A percentile compares a stretch with the other conserved stretches of the same genome.
phyloP scores from a whole-genome alignment of 495 filamentous ascomycete genomes.

The Aspergillus homomorphus region DNA sequence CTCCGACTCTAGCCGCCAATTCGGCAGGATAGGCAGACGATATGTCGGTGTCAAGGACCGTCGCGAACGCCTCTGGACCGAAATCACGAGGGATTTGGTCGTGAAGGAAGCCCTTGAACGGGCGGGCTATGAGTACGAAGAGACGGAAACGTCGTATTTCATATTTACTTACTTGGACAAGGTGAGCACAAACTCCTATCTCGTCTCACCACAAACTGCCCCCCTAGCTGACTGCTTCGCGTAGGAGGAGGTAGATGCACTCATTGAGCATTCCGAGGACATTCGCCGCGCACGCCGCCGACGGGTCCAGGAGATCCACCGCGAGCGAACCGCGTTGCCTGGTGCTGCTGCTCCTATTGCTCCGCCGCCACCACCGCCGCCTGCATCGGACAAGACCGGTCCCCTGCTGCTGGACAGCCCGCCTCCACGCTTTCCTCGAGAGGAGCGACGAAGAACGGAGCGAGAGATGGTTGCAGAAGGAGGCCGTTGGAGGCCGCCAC shows the following conservation, averaged over 20 bases:
- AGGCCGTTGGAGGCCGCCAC: background rate
- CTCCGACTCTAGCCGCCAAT: constrained; percentile 24
- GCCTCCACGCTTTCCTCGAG: constrained; percentile 16
- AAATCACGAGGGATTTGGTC: constrained; percentile 93
- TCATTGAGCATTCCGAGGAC: constrained; percentile 76
- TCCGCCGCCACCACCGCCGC: constrained; percentile 3
- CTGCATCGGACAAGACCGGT: constrained; percentile 6
- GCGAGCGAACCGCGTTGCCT: constrained; percentile 58
- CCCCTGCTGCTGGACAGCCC: constrained; percentile 11
- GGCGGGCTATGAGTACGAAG: constrained; percentile 84
- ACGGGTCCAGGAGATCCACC: constrained; percentile 77
- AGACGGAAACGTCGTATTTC: constrained; percentile 87
- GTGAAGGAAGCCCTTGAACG: constrained; percentile 82
- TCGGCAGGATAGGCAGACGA: constrained; percentile 37
- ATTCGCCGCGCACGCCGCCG: constrained; percentile 74
- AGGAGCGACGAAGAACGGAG: constrained; percentile 20
- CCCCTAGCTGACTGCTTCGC: constrained; percentile 22
- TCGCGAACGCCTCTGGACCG: constrained; percentile 83
- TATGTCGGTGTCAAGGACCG: constrained; percentile 38
- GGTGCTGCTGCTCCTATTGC: constrained; percentile 21
- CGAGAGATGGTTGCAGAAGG: constrained; percentile 22
- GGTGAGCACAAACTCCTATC: constrained; percentile 52
- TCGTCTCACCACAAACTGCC: background rate
- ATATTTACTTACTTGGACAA: constrained; percentile 87
- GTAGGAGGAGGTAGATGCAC: constrained; percentile 80